These are phyloP conservation scores for Leptographium galeiforme DNA, from an alignment of 2,329 filamentous ascomycete genomes.

Conservation along the genomic window DNA sequence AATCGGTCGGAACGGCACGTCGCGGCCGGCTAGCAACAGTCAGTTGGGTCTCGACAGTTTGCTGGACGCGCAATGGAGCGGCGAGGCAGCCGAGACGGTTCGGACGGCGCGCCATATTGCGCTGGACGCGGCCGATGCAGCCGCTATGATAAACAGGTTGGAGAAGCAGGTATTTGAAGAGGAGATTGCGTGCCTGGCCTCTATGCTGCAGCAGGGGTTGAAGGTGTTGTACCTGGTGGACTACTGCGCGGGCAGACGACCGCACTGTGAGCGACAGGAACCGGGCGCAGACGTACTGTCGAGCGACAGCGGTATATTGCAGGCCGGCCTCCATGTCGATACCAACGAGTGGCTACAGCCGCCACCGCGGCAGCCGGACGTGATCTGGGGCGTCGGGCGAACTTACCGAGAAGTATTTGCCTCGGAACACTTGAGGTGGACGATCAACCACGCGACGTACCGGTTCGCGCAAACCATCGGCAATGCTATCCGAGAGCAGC, in stretches of 20 bases:
- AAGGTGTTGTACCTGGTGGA: conserved; percentile 21
- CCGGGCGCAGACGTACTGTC: neutral
- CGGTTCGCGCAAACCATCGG: conserved; percentile 18
- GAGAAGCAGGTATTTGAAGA: conserved; percentile 12
- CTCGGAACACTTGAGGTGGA: conserved; percentile 19
- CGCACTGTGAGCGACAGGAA: neutral
- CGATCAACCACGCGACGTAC: conserved; percentile 16
- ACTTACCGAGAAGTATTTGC: conserved; percentile 20
- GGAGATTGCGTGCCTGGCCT: conserved; percentile 17
- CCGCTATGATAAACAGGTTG: neutral
- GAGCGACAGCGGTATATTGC: neutral
- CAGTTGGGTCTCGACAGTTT: conserved; percentile 1
- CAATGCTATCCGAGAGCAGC: conserved; percentile 18
- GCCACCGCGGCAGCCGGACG: conserved; percentile 13
- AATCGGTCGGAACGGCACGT: too few species aligned
- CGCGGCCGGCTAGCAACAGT: neutral
- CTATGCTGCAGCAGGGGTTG: conserved; percentile 16
- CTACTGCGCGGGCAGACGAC: conserved; percentile 9
- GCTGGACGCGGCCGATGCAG: conserved; percentile 17
- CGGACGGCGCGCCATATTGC: conserved; percentile 15
- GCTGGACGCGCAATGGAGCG: conserved; percentile 18
- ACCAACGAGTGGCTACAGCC: neutral
- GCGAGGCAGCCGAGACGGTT: conserved; percentile 15
- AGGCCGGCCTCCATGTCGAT: neutral
- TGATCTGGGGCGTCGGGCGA: conserved; percentile 17